Conservation (phyloP, 2,329 filamentous ascomycete species). For the Calycina herbarum region DNA sequence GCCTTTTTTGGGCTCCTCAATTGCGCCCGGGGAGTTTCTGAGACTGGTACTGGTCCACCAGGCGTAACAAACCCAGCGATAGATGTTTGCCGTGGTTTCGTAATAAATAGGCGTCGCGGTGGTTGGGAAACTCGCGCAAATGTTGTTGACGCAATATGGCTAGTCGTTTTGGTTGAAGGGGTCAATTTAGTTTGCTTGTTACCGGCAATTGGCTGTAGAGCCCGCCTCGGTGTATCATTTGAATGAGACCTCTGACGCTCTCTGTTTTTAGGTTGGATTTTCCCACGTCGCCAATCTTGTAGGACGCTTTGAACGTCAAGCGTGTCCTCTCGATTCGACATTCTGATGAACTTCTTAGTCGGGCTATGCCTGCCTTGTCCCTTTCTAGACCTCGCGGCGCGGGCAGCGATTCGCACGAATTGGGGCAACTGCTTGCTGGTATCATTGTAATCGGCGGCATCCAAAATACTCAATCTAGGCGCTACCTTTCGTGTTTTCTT, state of each 20-base stretch:
- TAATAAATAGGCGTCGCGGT: slow-evolving; percentile 26
- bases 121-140: neutral
- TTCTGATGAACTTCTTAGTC: slow-evolving; percentile 54
- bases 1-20: neutral
- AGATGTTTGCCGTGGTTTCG: slow-evolving; percentile 26
- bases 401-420: slow-evolving; percentile 63
- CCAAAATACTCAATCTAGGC: slow-evolving; percentile 60
- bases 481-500: slow-evolving; percentile 24
- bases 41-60: slow-evolving; percentile 9
- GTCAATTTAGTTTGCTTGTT: slow-evolving; percentile 28
- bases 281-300: slow-evolving; percentile 52
- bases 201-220: slow-evolving; percentile 24
- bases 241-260: neutral
- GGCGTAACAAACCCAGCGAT: slow-evolving; percentile 38
- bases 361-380: slow-evolving; percentile 57
- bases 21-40: neutral
- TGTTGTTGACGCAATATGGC: neutral
- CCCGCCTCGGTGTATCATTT: slow-evolving; percentile 1
- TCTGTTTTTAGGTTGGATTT: slow-evolving; percentile 25
- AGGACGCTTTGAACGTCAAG: slow-evolving; percentile 56
- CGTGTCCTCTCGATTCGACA: slow-evolving; percentile 62
- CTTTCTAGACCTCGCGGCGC: slow-evolving; percentile 49
- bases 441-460: slow-evolving; percentile 47
- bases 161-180: slow-evolving; percentile 10
- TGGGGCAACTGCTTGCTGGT: slow-evolving; percentile 42